Percentiles rank a stretch among this genome's conserved stretches.
phyloP scores from a whole-genome alignment of 169 alveolate species.

The Perkinsus olseni region DNA sequence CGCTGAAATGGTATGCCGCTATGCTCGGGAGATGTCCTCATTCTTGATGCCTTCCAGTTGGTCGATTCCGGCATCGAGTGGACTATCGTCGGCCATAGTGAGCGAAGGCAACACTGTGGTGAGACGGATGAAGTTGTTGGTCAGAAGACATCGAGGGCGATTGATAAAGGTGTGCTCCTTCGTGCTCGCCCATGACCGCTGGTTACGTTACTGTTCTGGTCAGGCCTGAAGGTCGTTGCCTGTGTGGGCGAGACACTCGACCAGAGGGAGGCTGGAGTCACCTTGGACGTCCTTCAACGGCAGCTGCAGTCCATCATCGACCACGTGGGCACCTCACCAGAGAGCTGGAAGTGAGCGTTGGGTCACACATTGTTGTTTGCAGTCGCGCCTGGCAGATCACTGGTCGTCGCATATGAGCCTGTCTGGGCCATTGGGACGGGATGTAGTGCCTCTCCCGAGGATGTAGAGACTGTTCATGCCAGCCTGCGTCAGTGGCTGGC shows the following conservation, averaged over 20 bases:
- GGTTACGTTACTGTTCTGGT: not conserved
- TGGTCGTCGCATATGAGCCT: conserved; percentile 71
- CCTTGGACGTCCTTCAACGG: conserved; percentile 74
- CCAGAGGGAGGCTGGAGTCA: conserved; percentile 84
- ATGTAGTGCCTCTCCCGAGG: conserved; percentile 46
- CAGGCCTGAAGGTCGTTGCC: conserved; percentile 35
- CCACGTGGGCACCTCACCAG: not conserved
- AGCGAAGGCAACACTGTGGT: conserved; percentile 85
- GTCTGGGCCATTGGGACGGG: conserved; percentile 74
- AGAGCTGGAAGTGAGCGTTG: conserved; percentile 10
- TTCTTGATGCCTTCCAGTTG: not conserved
- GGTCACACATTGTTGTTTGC: not conserved
- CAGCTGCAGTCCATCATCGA: conserved; percentile 70
- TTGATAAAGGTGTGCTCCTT: not conserved
- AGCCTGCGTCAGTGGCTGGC: not conserved
- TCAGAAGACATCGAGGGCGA: conserved; percentile 67
- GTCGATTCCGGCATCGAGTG: conserved; percentile 81
- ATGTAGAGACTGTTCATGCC: conserved; percentile 23
- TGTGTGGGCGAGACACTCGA: conserved; percentile 94
- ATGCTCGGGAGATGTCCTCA: not conserved
- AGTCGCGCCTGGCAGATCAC: not conserved
- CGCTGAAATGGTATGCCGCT: not conserved
- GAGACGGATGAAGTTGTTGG: conserved; percentile 90
- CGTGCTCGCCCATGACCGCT: not conserved
- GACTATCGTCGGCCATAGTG: conserved; percentile 95